phyloP scores from a whole-genome alignment of 129 eudicot species.

The Arctium lappa region DNA sequence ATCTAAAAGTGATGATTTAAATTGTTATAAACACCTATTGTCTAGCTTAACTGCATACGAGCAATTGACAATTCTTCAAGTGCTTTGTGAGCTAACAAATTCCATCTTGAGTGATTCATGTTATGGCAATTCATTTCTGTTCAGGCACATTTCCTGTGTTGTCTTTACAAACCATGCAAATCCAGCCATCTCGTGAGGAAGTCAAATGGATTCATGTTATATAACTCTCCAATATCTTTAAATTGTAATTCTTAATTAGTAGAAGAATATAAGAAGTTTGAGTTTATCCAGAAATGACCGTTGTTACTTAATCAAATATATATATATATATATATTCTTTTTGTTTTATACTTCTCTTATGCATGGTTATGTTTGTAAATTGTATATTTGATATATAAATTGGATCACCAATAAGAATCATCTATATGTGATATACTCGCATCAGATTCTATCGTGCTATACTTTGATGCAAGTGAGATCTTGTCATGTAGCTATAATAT shows the following conservation, averaged over 20 bases:
- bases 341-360: background rate
- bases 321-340: background rate
- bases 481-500: background rate
- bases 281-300: background rate
- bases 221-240: background rate
- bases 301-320: background rate
- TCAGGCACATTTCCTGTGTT: background rate
- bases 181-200: background rate
- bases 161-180: background rate
- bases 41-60: conserved; percentile 1
- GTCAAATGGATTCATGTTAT: background rate
- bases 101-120: background rate
- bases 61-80: background rate
- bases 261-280: background rate
- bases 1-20: background rate
- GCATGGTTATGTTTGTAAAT: background rate
- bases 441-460: background rate
- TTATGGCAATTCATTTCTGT: background rate
- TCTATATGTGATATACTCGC: background rate
- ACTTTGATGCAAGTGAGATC: background rate
- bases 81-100: background rate
- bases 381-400: background rate
- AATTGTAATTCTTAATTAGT: background rate
- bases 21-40: background rate
- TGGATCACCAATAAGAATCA: background rate